Conservation (phyloP, 177 flowering plant genomes). For the Tripterygium wilfordii region DNA sequence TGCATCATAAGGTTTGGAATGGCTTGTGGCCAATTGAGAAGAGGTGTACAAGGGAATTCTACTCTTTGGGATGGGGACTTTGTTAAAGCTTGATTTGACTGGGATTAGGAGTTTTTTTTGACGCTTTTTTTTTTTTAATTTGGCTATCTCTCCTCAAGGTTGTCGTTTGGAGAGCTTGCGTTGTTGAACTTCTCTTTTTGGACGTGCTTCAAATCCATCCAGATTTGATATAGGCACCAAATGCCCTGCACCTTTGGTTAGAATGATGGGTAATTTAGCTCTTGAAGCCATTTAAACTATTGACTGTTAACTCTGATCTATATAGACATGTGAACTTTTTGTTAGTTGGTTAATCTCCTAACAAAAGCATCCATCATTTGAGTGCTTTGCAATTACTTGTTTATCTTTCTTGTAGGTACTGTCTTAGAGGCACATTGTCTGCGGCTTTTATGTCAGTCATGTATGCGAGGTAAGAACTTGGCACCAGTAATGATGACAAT, state of each 20-base stretch:
- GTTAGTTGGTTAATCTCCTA: too few relatives aligned
- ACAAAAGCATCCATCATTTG: too few relatives aligned
- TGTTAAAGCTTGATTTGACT: conserved; percentile 59
- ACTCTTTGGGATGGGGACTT: conserved; percentile 69
- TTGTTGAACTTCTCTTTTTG: conserved; percentile 42
- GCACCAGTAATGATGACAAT: too few relatives aligned
- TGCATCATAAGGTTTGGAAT: conserved; percentile 50
- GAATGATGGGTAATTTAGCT: conserved; percentile 53
- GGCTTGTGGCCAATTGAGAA: conserved; percentile 59
- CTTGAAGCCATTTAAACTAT: conserved; percentile 28
- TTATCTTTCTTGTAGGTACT: too few relatives aligned
- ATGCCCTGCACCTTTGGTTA: conserved; percentile 54
- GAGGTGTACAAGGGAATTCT: conserved; percentile 45
- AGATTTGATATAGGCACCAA: conserved; percentile 61
- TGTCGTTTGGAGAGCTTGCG: conserved; percentile 50
- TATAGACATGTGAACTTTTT: too few relatives aligned
- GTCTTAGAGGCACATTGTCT: too few relatives aligned
- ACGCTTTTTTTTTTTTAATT: conserved; percentile 66
- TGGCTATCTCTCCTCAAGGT: conserved; percentile 64
- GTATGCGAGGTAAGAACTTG: too few relatives aligned
- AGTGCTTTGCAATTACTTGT: too few relatives aligned
- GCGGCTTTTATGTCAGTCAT: too few relatives aligned
- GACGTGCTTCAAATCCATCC: conserved; percentile 41
- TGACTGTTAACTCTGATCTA: neutral
- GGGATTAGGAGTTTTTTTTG: conserved; percentile 66